phyloP scores from a whole-genome alignment of 225 moss, liverwort and hornwort genomes.

The Pleurozium schreberi region DNA sequence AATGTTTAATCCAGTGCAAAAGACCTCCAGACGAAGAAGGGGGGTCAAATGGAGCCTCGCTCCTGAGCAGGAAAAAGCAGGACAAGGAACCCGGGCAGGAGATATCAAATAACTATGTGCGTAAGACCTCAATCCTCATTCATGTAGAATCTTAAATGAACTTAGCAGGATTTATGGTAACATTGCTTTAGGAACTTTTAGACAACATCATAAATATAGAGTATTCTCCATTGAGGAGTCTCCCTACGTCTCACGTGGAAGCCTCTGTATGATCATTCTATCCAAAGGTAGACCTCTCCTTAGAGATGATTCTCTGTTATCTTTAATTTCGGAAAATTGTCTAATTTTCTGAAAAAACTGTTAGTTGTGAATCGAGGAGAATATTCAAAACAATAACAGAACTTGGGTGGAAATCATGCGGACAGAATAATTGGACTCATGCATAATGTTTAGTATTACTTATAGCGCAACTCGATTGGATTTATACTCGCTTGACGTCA shows the following conservation, averaged over 20 bases:
- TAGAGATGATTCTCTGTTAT: background rate
- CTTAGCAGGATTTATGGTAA: background rate
- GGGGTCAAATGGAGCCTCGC: slow-evolving; percentile 6
- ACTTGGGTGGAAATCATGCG: background rate
- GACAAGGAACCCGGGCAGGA: slow-evolving; percentile 8
- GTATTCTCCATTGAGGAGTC: background rate
- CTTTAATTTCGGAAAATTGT: background rate
- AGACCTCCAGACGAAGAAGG: slow-evolving; percentile 38
- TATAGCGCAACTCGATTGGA: background rate
- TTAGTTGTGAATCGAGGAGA: background rate
- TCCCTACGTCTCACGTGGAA: background rate
- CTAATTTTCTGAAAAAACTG: background rate
- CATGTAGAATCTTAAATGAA: background rate
- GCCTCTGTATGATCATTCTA: background rate
- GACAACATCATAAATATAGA: background rate
- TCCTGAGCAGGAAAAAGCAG: slow-evolving; percentile 14
- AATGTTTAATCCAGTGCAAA: background rate
- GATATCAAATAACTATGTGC: slow-evolving; percentile 2
- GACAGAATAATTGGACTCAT: background rate
- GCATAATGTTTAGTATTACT: background rate
- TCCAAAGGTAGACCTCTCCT: background rate
- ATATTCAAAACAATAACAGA: background rate
- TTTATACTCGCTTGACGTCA: background rate
- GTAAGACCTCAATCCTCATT: background rate
- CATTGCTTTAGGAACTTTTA: background rate